Conservation (phyloP, 176 grass and related monocot genomes). For the Chloris gayana region DNA sequence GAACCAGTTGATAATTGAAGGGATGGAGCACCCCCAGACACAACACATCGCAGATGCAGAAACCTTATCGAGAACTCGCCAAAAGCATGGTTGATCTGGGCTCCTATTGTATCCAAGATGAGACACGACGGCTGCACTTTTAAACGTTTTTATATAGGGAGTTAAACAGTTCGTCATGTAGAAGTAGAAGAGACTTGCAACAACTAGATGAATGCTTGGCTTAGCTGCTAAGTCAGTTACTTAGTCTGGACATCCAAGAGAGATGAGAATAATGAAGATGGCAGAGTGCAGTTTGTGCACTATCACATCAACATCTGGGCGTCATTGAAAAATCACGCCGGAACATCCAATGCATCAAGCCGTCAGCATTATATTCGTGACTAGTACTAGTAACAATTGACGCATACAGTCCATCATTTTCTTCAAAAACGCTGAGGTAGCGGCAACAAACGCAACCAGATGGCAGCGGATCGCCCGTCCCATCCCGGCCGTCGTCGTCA, state of each 20-base stretch:
- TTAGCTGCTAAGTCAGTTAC: neutral
- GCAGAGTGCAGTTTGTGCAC: neutral
- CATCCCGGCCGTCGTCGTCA: neutral
- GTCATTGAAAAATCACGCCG: neutral
- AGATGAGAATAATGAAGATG: neutral
- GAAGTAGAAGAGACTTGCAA: neutral
- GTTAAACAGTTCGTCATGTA: neutral
- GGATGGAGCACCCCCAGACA: neutral
- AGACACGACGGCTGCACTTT: neutral
- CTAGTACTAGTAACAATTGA: neutral
- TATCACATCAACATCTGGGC: neutral
- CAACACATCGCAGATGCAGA: neutral
- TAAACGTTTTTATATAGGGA: neutral
- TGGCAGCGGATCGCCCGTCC: neutral
- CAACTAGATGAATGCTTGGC: neutral
- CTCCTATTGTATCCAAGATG: neutral
- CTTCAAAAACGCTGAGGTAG: neutral
- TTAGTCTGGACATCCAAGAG: neutral
- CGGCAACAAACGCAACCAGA: constrained; percentile 15
- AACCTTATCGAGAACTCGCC: neutral
- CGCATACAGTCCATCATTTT: neutral
- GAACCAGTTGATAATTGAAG: constrained; percentile 8
- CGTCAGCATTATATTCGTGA: neutral
- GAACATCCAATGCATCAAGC: too few species aligned
- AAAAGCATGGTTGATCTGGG: neutral